Evolutionary conservation across 805 yeast species (phyloP).

Genomic region (Metschnikowia lachancei): DNA sequence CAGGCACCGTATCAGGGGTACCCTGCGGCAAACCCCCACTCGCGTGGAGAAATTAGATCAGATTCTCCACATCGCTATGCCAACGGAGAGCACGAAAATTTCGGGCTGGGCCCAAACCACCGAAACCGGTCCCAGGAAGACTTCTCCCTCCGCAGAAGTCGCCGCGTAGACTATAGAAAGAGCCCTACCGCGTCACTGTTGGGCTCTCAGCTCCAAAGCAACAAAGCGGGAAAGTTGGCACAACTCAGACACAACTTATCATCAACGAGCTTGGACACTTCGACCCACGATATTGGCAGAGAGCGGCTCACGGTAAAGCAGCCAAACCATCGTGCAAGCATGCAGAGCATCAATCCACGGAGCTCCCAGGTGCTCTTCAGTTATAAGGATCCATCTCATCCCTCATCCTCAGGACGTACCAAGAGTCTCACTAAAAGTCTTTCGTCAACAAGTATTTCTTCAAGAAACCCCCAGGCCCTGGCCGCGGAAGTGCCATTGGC

Average conservation of each 20-base stretch:
- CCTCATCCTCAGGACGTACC: neutral
- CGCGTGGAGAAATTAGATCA: neutral
- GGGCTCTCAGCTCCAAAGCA: conserved; percentile 26
- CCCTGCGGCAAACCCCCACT: neutral
- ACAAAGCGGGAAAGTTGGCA: conserved; percentile 27
- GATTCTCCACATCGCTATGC: neutral
- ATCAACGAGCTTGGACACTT: conserved; percentile 1
- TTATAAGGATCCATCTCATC: conserved; percentile 27
- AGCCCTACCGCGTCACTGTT: conserved; percentile 21
- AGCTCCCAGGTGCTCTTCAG: conserved; percentile 37
- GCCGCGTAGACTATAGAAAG: conserved; percentile 41
- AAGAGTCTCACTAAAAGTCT: neutral
- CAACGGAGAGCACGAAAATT: neutral
- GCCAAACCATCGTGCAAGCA: conserved; percentile 7
- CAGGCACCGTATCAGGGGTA: neutral
- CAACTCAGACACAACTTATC: conserved; percentile 24
- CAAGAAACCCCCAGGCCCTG: neutral
- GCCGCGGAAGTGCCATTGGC: conserved; percentile 5
- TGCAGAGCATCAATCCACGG: conserved; percentile 23
- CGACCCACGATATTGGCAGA: neutral
- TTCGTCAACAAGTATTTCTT: neutral
- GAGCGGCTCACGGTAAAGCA: neutral
- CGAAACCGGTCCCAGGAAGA: conserved; percentile 15
- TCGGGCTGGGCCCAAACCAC: neutral
- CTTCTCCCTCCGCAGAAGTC: conserved; percentile 36